Conservation (phyloP, 345 rosid species). For the Litchi chinensis region DNA sequence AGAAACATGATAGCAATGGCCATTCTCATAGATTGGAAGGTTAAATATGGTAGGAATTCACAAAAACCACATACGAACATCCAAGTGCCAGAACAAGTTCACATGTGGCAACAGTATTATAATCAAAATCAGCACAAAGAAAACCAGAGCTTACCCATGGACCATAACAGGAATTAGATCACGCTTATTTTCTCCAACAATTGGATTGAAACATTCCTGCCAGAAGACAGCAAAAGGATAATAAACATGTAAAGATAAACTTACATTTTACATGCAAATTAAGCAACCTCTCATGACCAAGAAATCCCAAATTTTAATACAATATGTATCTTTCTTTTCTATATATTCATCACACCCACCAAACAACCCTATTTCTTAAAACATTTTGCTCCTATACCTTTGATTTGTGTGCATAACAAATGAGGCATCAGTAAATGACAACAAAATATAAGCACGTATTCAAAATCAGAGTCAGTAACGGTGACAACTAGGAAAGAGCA, state of each 20-base stretch:
- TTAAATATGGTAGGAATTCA: background rate
- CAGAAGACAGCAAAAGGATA: slow-evolving; percentile 18
- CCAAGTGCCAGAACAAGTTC: background rate
- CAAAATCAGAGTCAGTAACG: background rate
- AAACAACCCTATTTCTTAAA: background rate
- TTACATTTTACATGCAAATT: background rate
- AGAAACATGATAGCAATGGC: background rate
- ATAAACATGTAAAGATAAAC: background rate
- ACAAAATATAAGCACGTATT: background rate
- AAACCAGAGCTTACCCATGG: slow-evolving; percentile 67
- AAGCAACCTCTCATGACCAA: background rate
- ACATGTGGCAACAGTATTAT: background rate
- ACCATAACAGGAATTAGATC: slow-evolving; percentile 99
- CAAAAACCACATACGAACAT: background rate
- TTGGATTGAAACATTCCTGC: slow-evolving; percentile 98
- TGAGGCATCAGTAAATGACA: background rate
- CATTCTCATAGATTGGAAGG: background rate
- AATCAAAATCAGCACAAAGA: background rate
- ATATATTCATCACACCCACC: background rate
- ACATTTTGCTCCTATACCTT: background rate
- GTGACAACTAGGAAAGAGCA: background rate
- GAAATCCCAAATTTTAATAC: background rate
- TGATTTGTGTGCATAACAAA: background rate
- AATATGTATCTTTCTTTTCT: background rate
- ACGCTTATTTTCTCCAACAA: slow-evolving; percentile 82